Evolutionary conservation across 768 basidiomycete genomes (phyloP), one percentile per base, ranked within the genome.

Genomic region (Phaffia australis): DNA sequence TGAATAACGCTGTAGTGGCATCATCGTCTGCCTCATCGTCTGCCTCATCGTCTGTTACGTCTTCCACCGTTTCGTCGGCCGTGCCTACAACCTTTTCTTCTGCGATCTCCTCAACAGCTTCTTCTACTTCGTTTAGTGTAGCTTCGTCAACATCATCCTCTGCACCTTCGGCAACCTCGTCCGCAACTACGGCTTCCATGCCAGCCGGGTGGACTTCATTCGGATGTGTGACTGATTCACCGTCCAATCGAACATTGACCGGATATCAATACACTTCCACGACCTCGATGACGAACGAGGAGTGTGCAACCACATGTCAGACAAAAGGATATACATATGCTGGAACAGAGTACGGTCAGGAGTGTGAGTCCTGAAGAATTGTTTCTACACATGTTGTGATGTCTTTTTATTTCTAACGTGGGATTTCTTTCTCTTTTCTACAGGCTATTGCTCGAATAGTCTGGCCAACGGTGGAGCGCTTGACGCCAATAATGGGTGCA

Each of bases 201-300:
- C 35, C 35, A 42, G 4, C 35, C 35, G 35, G 35, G 11, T 42
- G 35, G 35, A 11, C 35, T 11, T 42, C 35, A 42, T 42, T 42
- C 11, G 35, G 35, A 42, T 42, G 35, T 42, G 35, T 42, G 4
- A 11, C 35, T 42, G 35, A 42, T 42, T 42, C 35, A 42, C 4
- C 35, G 11, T 52, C 49, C 18, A 23, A 25, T 19, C 51, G 32
- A 56, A 21, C n/a, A 15, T 27, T 46, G 11, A 14, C 63, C 19
- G 19, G 35, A 7, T 51, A 32, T 8, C 30, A 46, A 7, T 23
- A 56, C 29, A 11, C 50, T 1, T 23, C 42, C 0, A 23, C 52
- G 23, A 54, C n/a, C 52, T 42, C 35, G 35, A 63, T 69, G 62
- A 69, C 67, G n/a, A 64, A 58, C 35, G 49, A 59, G 25, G n/a